Conservation (phyloP, 768 basidiomycete species). For the Rhodocollybia butyracea region DNA sequence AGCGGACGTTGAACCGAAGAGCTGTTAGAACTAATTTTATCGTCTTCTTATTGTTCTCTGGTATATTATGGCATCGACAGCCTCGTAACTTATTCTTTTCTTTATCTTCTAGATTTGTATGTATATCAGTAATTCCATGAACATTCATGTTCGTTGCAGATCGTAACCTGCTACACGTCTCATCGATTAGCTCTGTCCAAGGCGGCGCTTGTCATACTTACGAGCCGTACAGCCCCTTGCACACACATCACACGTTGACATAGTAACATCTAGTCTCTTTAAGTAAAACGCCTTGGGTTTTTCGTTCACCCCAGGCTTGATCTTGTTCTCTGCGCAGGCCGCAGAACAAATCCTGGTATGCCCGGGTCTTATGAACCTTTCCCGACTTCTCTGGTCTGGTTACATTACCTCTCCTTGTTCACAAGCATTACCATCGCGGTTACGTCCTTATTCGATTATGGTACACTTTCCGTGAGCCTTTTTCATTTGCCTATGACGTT, state of each 20-base stretch:
- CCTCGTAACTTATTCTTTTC: not conserved
- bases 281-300: not conserved
- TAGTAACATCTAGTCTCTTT: not conserved
- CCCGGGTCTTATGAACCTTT: not conserved
- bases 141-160: not conserved
- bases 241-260: not conserved
- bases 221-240: too few relatives aligned
- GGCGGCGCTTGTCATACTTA: too few relatives aligned
- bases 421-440: not conserved
- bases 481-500: not conserved
- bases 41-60: too few relatives aligned
- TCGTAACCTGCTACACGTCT: not conserved
- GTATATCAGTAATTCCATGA: not conserved
- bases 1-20: conserved; percentile 5
- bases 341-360: conserved; percentile 4
- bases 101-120: too few relatives aligned
- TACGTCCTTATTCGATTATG: conserved; percentile 6
- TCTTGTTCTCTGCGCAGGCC: conserved; percentile 5
- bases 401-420: not conserved
- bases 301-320: not conserved
- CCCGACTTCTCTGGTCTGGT: not conserved
- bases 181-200: too few relatives aligned
- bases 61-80: too few relatives aligned
- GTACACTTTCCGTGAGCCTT: conserved; percentile 1
- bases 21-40: too few relatives aligned